Percentiles rank a stretch among this genome's conserved stretches.
Conservation (phyloP, 306 rosid genomes). For the Cucumis cinereus region DNA sequence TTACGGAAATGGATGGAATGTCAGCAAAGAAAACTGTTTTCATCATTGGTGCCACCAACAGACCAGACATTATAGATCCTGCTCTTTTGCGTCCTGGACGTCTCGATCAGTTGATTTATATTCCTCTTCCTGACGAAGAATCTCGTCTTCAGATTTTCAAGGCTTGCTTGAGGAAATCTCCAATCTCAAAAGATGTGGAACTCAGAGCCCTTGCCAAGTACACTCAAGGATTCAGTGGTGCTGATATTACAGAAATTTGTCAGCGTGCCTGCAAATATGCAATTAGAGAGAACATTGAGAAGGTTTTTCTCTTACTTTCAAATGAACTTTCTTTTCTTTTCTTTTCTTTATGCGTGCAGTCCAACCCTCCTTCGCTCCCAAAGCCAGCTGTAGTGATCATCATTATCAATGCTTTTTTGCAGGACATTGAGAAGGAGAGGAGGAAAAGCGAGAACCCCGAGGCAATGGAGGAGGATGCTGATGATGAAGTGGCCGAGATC, state of each 20-base stretch:
- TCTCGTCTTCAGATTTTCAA: conserved; percentile 77
- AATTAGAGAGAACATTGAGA: conserved; percentile 91
- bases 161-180: conserved; percentile 92
- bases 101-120: conserved; percentile 90
- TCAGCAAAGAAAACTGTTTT: conserved; percentile 94
- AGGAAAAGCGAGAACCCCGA: conserved; percentile 77
- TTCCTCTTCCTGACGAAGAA: conserved; percentile 96
- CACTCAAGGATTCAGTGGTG: conserved; percentile 96
- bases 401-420: background rate
- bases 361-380: background rate
- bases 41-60: conserved; percentile 91
- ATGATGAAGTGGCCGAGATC: conserved; percentile 80
- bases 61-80: conserved; percentile 95
- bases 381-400: background rate
- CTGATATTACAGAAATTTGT: conserved; percentile 93
- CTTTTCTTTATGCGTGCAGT: background rate
- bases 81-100: conserved; percentile 98
- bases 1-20: conserved; percentile 98
- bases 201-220: conserved; percentile 89
- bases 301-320: conserved; percentile 26
- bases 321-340: background rate
- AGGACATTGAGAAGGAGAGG: conserved; percentile 92
- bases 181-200: conserved; percentile 79
- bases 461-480: conserved; percentile 94
- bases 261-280: conserved; percentile 97